Conservation (phyloP, 1,139 yeast species). For the Saccharomyces hybrid region DNA sequence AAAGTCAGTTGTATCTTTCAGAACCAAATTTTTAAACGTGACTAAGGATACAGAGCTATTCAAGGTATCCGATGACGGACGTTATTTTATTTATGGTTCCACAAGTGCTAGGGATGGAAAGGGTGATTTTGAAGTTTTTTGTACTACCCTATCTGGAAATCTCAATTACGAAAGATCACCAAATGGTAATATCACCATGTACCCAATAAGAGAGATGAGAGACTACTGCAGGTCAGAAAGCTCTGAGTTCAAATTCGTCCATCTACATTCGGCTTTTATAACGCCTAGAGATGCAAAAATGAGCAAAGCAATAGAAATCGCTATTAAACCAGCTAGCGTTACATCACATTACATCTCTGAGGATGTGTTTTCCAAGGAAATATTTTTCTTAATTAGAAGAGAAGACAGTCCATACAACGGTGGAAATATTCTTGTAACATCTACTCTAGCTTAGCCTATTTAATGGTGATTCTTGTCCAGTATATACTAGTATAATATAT, state of each 20-base stretch:
- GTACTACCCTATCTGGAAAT: constrained; percentile 10
- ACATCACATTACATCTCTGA: not conserved
- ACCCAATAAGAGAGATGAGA: constrained; percentile 6
- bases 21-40: constrained; percentile 16
- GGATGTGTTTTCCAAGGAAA: not conserved
- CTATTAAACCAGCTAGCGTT: not conserved
- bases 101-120: constrained; percentile 7
- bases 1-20: constrained; percentile 3
- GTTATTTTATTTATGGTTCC: constrained; percentile 22
- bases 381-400: not conserved
- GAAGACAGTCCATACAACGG: not conserved
- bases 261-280: not conserved
- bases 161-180: constrained; percentile 5
- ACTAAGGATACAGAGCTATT: constrained; percentile 18
- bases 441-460: not conserved
- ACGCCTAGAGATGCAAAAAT: not conserved
- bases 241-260: not conserved
- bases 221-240: not conserved
- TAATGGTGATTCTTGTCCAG: no score
- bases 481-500: no score
- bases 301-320: not conserved
- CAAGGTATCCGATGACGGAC: constrained; percentile 13
- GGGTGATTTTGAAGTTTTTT: constrained; percentile 21
- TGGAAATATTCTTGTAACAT: not conserved
- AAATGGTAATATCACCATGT: not conserved